Percentiles rank a stretch among this genome's conserved stretches.
These are phyloP conservation scores for Rhamnella rubrinervis DNA, from an alignment of 331 rosid genomes.

Conservation along the genomic window DNA sequence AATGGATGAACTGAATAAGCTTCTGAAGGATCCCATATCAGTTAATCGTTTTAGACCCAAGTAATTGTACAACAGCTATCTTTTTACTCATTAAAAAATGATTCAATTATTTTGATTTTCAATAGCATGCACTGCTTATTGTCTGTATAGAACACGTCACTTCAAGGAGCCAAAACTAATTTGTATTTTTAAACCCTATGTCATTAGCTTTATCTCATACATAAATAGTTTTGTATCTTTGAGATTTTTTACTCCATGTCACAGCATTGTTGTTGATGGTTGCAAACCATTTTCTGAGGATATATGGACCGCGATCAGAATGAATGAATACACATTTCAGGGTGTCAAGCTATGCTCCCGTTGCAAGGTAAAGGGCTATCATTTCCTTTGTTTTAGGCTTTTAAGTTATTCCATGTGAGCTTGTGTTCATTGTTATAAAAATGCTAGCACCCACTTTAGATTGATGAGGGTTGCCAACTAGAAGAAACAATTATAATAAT, in stretches of 20 bases:
- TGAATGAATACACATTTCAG: constrained; percentile 55
- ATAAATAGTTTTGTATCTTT: not conserved
- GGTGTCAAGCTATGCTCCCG: constrained; percentile 86
- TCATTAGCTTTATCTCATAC: constrained; percentile 6
- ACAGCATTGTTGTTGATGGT: constrained; percentile 73
- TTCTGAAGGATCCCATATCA: constrained; percentile 61
- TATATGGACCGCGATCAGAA: constrained; percentile 71
- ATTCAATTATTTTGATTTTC: not conserved
- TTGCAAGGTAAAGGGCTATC: constrained; percentile 66
- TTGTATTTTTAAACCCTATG: constrained; percentile 1
- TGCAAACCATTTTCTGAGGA: constrained; percentile 85
- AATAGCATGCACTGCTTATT: not conserved
- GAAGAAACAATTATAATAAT: too few relatives aligned
- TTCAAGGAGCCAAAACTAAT: too few relatives aligned
- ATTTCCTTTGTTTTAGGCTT: not conserved
- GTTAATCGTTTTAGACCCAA: constrained; percentile 92
- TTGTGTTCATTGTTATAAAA: not conserved
- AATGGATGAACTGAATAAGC: constrained; percentile 63
- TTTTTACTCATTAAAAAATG: not conserved
- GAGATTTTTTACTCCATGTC: constrained; percentile 19
- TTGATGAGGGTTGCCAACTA: too few relatives aligned
- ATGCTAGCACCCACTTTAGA: too few relatives aligned
- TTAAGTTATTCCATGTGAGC: not conserved
- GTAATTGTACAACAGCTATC: constrained; percentile 36
- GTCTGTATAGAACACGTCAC: not conserved